These are phyloP conservation scores for Verticillium nubilum DNA, from an alignment of 2,329 filamentous ascomycete species.

Conservation along the genomic window DNA sequence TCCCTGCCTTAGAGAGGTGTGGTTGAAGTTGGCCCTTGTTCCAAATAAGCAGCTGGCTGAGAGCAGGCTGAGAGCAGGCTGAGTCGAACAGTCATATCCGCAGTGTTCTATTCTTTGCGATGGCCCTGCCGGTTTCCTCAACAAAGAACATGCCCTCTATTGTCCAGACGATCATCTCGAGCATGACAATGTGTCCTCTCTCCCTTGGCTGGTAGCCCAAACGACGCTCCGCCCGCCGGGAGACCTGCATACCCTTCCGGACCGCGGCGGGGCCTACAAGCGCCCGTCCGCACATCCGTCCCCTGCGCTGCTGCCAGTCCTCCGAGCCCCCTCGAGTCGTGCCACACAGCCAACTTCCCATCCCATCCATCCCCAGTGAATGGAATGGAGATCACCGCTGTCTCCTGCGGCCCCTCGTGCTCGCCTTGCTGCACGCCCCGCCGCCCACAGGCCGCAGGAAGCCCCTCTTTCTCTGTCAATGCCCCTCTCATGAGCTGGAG, in stretches of 20 bases:
- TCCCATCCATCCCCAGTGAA: too few species aligned
- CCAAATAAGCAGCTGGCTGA: background rate
- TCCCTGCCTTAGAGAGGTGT: background rate
- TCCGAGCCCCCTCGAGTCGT: too few species aligned
- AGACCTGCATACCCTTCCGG: background rate
- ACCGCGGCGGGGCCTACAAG: background rate
- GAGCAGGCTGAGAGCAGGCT: too few species aligned
- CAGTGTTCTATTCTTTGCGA: too few species aligned
- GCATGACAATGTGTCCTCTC: too few species aligned
- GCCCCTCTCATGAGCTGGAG: background rate
- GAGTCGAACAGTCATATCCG: background rate
- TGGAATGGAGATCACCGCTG: background rate
- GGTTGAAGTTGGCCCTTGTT: background rate
- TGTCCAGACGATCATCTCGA: too few species aligned
- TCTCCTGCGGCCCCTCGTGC: background rate
- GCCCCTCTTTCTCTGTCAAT: too few species aligned
- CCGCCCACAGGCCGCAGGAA: background rate
- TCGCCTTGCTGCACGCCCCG: background rate
- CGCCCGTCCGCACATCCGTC: too few species aligned
- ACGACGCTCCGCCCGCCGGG: background rate
- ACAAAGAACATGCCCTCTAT: too few species aligned
- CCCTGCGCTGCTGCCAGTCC: background rate
- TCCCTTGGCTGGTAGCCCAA: too few species aligned
- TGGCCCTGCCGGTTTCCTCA: too few species aligned
- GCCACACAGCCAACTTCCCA: too few species aligned